Percentiles rank a stretch among this genome's conserved stretches.
Conservation (phyloP, 176 grass and related monocot genomes). For the Oryza glaberrima region DNA sequence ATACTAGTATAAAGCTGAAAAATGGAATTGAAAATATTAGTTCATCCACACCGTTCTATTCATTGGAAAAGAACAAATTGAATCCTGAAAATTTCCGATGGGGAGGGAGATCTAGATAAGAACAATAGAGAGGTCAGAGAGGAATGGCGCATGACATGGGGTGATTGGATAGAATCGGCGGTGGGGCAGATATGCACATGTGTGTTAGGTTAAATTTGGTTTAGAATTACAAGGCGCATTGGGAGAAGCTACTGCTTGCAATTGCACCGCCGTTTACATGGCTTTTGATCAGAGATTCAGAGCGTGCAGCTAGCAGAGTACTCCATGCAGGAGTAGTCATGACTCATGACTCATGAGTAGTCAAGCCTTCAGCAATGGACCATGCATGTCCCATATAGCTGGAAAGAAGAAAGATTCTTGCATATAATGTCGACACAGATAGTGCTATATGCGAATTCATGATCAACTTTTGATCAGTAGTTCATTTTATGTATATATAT, state of each 20-base stretch:
- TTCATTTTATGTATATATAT: not conserved
- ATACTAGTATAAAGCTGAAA: too few relatives aligned
- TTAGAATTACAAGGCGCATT: conserved; percentile 66
- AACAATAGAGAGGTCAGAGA: conserved; percentile 9
- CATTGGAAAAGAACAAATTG: too few relatives aligned
- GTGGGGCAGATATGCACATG: conserved; percentile 43
- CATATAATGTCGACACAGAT: conserved; percentile 7
- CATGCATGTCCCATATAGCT: conserved; percentile 27
- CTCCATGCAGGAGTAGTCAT: too few relatives aligned
- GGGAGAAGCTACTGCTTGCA: conserved; percentile 41
- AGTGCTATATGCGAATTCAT: not conserved
- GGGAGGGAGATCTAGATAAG: not conserved
- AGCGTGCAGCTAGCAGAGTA: not conserved
- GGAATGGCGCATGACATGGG: conserved; percentile 31
- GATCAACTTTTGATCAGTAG: not conserved
- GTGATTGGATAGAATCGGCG: conserved; percentile 60
- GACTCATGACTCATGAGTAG: not conserved
- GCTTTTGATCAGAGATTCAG: conserved; percentile 37
- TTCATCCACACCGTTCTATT: too few relatives aligned
- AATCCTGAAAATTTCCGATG: too few relatives aligned
- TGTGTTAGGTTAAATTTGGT: conserved; percentile 42
- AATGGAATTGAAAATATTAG: too few relatives aligned
- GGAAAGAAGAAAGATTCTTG: conserved; percentile 35
- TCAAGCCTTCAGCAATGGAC: not conserved
- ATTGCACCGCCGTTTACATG: conserved; percentile 5